Evolutionary conservation across 768 basidiomycete genomes (phyloP).

Genomic region (Leccinum broughii): DNA sequence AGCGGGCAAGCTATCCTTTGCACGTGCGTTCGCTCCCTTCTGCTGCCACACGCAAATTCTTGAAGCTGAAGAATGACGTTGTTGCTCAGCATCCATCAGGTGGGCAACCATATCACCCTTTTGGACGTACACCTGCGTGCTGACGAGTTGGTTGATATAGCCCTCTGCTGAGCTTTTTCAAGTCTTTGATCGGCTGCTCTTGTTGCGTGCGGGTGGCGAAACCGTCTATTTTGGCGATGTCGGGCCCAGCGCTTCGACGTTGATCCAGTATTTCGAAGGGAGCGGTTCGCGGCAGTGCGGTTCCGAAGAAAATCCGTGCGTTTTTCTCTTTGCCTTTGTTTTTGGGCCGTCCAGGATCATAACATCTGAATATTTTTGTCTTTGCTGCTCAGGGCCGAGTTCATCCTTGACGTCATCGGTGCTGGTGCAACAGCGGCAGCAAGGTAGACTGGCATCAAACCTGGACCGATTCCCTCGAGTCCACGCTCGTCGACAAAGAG

Average conservation of each 20-base stretch:
- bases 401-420: conserved; percentile 71
- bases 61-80: conserved; percentile 1
- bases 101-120: not conserved
- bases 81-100: conserved; percentile 40
- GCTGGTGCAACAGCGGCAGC: conserved; percentile 66
- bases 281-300: conserved; percentile 67
- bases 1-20: conserved; percentile 89
- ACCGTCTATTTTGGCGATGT: conserved; percentile 70
- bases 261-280: conserved; percentile 76
- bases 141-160: conserved; percentile 28
- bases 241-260: conserved; percentile 55
- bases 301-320: conserved; percentile 64
- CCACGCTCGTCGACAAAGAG: conserved; percentile 35
- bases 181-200: conserved; percentile 73
- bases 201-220: conserved; percentile 76
- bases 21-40: conserved; percentile 51
- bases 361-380: conserved; percentile 32
- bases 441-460: conserved; percentile 57
- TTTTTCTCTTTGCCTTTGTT: conserved; percentile 33
- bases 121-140: not conserved
- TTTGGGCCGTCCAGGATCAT: conserved; percentile 43
- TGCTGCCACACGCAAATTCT: not conserved
- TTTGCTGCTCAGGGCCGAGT: conserved; percentile 48
- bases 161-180: conserved; percentile 86
- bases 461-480: conserved; percentile 58